Conservation (phyloP, 2,329 filamentous ascomycete genomes). For the Colletotrichum agaves region DNA sequence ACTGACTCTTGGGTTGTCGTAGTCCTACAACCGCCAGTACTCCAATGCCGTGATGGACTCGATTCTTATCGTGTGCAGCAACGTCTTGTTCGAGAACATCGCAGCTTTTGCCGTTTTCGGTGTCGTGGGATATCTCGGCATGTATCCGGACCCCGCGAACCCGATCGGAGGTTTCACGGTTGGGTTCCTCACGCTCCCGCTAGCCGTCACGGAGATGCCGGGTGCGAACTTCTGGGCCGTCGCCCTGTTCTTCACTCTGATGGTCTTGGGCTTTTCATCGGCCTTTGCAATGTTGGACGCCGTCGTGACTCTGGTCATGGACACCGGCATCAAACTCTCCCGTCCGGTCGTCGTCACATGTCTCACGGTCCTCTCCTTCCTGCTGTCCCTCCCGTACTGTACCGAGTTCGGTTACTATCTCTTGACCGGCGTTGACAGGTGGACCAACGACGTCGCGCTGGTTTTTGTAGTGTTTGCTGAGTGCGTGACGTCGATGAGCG, state of each 20-base stretch:
- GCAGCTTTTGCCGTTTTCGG: slow-evolving; percentile 61
- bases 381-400: slow-evolving; percentile 66
- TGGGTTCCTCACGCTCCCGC: slow-evolving; percentile 67
- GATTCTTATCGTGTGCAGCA: slow-evolving; percentile 64
- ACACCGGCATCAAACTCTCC: slow-evolving; percentile 59
- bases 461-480: slow-evolving; percentile 66
- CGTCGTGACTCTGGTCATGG: slow-evolving; percentile 63
- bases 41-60: slow-evolving; percentile 70
- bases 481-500: slow-evolving; percentile 61
- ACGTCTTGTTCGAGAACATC: slow-evolving; percentile 67
- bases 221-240: slow-evolving; percentile 68
- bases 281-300: slow-evolving; percentile 70
- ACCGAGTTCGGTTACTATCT: slow-evolving; percentile 68
- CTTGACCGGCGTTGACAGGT: slow-evolving; percentile 64
- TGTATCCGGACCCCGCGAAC: slow-evolving; percentile 50
- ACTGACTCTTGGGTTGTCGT: background rate
- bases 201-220: slow-evolving; percentile 66
- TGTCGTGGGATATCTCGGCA: slow-evolving; percentile 60
- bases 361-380: slow-evolving; percentile 60
- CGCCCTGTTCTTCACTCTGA: slow-evolving; percentile 67
- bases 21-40: slow-evolving; percentile 65
- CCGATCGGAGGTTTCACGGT: slow-evolving; percentile 65
- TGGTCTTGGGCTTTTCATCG: slow-evolving; percentile 67
- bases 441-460: slow-evolving; percentile 65
- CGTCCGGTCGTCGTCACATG: slow-evolving; percentile 60